Evolutionary conservation across 768 basidiomycete species (phyloP), one percentile per base, ranked within the genome.

Genomic region (Aureoboletus auriporus): DNA sequence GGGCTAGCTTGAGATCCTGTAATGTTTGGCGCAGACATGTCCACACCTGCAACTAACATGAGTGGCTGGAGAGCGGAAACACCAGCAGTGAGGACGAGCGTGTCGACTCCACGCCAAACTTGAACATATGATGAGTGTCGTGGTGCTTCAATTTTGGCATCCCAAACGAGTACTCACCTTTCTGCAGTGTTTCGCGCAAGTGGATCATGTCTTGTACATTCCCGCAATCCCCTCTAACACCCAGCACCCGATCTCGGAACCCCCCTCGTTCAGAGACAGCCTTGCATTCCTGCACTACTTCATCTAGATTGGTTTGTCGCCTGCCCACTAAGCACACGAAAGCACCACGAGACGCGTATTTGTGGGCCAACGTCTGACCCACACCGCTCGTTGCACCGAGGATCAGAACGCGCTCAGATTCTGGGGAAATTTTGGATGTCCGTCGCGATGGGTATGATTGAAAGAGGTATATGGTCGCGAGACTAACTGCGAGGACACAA

Each of bases 61-160:
- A 95, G 69, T 0, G 92, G 86, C 44, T 78, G 81, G 3, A 93
- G 72, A 10, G 91, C 84, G 1, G 89, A 89, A 0, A 93, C 87
- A 4, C 93, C 93, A 3, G 92, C 91, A 29, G 80, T 77, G 31
- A 95, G 79, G 28, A 92, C 69, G 6, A 95, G 61, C 0, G 93
- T 95, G 64, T 95, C 93, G 1, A 94, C 55, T 13, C 91, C 89
- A 1, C 69, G 71, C 90, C 91, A 93, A 54, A 74, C 93, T 94
- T 13, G 39, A 17, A 31, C 4, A 41, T 6, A 17, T 3, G 20
- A 36, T 59, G 20, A 55, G 41, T 10, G 29, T 53, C 2, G 47
- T 9, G 17, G 29, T 52, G 2, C 49, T 8, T n/a, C 28, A 6
- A 23, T 23, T 3, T 38, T 26, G 2, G 12, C 11, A 41, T 33